Conservation (phyloP, 2,329 filamentous ascomycete genomes). For the Eutypa lata region DNA sequence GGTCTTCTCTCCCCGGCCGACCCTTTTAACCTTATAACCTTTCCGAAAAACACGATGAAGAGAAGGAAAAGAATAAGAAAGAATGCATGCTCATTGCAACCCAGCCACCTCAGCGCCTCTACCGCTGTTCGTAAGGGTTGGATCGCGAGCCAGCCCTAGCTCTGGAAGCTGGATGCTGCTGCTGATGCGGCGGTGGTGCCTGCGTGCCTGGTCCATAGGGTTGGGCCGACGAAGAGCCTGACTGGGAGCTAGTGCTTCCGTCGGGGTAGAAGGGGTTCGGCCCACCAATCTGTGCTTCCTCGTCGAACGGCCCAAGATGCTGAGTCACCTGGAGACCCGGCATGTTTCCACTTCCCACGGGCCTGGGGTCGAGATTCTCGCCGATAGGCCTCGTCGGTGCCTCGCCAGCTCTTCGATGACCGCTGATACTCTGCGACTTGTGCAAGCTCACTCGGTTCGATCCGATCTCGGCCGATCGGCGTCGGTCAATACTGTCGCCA, state of each 20-base stretch:
- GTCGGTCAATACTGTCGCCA: conserved; percentile 8
- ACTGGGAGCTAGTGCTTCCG: conserved; percentile 2
- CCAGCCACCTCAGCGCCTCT: conserved; percentile 6
- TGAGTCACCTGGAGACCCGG: conserved; percentile 27
- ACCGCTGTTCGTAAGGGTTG: conserved; percentile 18
- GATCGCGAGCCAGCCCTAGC: conserved; percentile 7
- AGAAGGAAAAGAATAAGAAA: neutral
- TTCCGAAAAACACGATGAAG: no score
- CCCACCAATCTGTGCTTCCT: conserved; percentile 29
- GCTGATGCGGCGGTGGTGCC: neutral
- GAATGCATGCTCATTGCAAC: conserved; percentile 3
- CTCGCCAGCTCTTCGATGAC: conserved; percentile 28
- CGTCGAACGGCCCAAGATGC: conserved; percentile 25
- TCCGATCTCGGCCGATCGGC: conserved; percentile 36
- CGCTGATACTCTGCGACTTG: conserved; percentile 28
- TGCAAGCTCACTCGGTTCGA: conserved; percentile 18
- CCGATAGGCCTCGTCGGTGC: conserved; percentile 15
- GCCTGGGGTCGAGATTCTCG: conserved; percentile 2
- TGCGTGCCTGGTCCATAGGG: conserved; percentile 2
- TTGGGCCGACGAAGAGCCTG: conserved; percentile 8
- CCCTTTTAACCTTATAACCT: no score
- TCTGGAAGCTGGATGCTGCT: conserved; percentile 1
- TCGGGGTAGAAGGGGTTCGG: conserved; percentile 11
- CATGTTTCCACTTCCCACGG: neutral
- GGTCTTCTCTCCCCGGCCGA: no score